These are phyloP conservation scores for Metrosideros polymorpha DNA, from an alignment of 441 rosid genomes.

Conservation along the genomic window DNA sequence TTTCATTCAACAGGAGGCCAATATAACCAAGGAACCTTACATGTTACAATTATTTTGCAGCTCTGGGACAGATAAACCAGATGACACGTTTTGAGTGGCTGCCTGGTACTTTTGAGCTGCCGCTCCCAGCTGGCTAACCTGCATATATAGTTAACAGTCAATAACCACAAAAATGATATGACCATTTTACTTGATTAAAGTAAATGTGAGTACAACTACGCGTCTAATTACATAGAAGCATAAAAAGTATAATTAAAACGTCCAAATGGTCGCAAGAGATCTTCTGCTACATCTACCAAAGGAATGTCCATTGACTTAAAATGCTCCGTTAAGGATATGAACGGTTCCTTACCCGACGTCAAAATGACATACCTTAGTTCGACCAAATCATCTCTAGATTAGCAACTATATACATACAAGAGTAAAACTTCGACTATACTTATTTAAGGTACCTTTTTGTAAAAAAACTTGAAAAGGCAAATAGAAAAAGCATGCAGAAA, in stretches of 20 bases:
- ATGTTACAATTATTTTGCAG: slow-evolving; percentile 22
- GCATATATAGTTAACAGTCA: neutral
- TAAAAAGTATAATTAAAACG: neutral
- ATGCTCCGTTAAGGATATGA: neutral
- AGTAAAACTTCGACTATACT: neutral
- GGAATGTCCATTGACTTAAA: neutral
- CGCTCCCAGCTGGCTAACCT: slow-evolving; percentile 36
- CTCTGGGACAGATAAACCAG: slow-evolving; percentile 22
- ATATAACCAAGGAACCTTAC: slow-evolving; percentile 10
- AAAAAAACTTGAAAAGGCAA: neutral
- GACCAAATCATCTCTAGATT: neutral
- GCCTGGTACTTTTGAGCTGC: slow-evolving; percentile 34
- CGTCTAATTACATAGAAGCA: neutral
- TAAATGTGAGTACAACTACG: neutral
- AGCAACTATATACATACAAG: neutral
- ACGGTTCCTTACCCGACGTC: neutral
- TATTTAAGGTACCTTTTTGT: neutral
- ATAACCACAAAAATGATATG: neutral
- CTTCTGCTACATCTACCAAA: neutral
- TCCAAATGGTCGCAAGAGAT: neutral
- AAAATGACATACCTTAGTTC: neutral
- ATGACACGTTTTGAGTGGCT: slow-evolving; percentile 22
- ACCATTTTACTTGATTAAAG: neutral
- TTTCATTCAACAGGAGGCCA: neutral
- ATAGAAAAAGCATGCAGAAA: neutral